Base-by-base conservation (phyloP, 176 grass and related monocot species). In the Musa itinerans region DNA sequence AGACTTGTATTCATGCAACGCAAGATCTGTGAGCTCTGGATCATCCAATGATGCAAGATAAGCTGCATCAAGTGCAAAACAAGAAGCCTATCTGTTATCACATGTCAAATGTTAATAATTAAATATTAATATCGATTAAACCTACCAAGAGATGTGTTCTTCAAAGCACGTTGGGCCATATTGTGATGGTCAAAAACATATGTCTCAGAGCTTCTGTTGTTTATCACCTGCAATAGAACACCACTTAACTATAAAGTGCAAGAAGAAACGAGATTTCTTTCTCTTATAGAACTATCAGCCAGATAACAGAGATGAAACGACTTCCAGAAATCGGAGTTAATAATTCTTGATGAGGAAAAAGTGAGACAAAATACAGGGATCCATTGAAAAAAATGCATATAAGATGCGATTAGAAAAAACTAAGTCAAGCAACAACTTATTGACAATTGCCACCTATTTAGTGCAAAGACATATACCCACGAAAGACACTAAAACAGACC, bases 91-190 rank as follows among this genome's bases (percentile, higher is more conserved):
- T 34, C 23, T 55, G 12, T 66, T 43, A 78, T 4, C 9, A 80
- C 76, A 15, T 19, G 10, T 74, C 82, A 66, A 65, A 80, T 65
- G 11, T 76, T 74, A 49, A 23, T 52, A 19, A 7, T 73, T 13
- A 48, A 74, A 29, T 72, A 58, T 27, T 19, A 9, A 76, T 59
- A 78, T 52, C 13, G n/a, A 10, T 64, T 49, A 77, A 22, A 74
- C 88, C 81, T 83, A 97, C 90, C 90, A 17, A 99, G 90, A 80
- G 86, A 88, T 53, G 88, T 87, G 29, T 94, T 99, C 80, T 99
- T 99, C 82, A 99, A 73, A 80, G 88, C 80, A 73, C 88, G 90
- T 20, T 83, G 86, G 73, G 95, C 80, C 88, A 94, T 81, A 78
- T 88, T 87, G 53, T 84, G 81, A 86, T 99, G 95, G 66, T 94